phyloP scores from a whole-genome alignment of 2,329 filamentous ascomycete genomes.

The Colletotrichum sp. region DNA sequence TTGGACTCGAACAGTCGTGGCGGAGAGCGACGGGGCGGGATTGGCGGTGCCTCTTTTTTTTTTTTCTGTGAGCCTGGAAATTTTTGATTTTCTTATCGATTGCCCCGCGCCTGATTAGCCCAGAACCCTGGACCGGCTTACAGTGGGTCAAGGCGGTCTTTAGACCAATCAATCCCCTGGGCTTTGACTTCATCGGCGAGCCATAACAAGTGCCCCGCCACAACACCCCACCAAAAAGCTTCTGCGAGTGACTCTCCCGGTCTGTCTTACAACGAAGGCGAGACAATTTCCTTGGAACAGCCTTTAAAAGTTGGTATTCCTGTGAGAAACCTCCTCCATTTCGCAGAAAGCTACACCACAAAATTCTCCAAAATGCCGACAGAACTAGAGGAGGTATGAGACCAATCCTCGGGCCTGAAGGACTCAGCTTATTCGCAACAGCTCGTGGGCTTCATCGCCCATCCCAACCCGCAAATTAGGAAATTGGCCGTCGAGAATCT shows the following conservation, averaged over 20 bases:
- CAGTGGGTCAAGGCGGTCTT: not conserved
- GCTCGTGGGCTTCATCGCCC: conserved; percentile 92
- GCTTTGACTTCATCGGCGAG: conserved; percentile 16
- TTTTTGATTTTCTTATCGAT: conserved; percentile 39
- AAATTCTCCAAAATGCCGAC: conserved; percentile 64
- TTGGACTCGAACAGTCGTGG: conserved; percentile 22
- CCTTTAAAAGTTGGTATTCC: not conserved
- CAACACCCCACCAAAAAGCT: conserved; percentile 23
- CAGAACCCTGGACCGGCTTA: conserved; percentile 15
- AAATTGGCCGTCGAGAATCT: conserved; percentile 86
- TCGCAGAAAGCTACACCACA: not conserved
- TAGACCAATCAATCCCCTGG: conserved; percentile 13
- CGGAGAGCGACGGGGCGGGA: conserved; percentile 5
- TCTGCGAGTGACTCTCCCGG: conserved; percentile 19
- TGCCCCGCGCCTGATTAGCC: conserved; percentile 24
- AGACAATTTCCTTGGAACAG: conserved; percentile 8
- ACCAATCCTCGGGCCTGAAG: not conserved
- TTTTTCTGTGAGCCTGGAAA: conserved; percentile 11
- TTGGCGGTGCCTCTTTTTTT: conserved; percentile 7
- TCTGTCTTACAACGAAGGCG: conserved; percentile 15
- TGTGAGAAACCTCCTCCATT: not conserved
- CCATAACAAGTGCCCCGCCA: conserved; percentile 20
- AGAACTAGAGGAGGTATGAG: conserved; percentile 74
- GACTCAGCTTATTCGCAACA: conserved; percentile 39
- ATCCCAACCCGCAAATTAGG: conserved; percentile 90